These are phyloP conservation scores for Hansfordia pulvinata DNA, from an alignment of 2,329 filamentous ascomycete species.

Conservation along the genomic window DNA sequence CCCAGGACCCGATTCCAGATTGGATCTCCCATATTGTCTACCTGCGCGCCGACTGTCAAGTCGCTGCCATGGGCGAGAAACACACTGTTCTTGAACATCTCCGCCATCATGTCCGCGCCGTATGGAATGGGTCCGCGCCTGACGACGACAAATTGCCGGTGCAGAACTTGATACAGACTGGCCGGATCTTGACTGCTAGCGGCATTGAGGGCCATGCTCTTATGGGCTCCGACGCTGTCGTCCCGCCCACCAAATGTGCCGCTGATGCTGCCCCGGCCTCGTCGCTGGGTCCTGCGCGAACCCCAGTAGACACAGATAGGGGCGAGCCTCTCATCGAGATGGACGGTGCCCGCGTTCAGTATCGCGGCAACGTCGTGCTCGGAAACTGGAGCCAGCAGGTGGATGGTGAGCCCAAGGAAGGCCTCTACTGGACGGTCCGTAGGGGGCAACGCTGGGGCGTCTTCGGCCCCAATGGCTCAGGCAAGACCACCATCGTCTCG, in stretches of 20 bases:
- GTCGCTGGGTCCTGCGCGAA: neutral
- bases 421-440: slow-evolving; percentile 71
- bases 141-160: slow-evolving; percentile 36
- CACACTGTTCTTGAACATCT: slow-evolving; percentile 43
- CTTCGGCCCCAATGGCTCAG: slow-evolving; percentile 87
- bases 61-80: slow-evolving; percentile 54
- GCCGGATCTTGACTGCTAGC: slow-evolving; percentile 26
- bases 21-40: slow-evolving; percentile 84
- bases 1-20: slow-evolving; percentile 74
- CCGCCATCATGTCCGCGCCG: slow-evolving; percentile 30
- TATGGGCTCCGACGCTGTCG: too few relatives aligned
- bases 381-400: slow-evolving; percentile 62
- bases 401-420: slow-evolving; percentile 35
- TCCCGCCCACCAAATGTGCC: too few relatives aligned
- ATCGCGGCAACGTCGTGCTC: slow-evolving; percentile 63
- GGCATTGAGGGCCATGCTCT: slow-evolving; percentile 24
- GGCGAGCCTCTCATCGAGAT: slow-evolving; percentile 76
- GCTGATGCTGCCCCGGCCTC: slow-evolving; percentile 1
- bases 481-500: slow-evolving; percentile 89
- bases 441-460: slow-evolving; percentile 82
- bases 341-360: slow-evolving; percentile 69
- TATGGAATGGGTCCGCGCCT: slow-evolving; percentile 25
- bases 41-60: slow-evolving; percentile 51
- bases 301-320: slow-evolving; percentile 14
- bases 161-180: slow-evolving; percentile 34